phyloP scores from a whole-genome alignment of 2,329 filamentous ascomycete genomes.

The Mycogone perniciosa region DNA sequence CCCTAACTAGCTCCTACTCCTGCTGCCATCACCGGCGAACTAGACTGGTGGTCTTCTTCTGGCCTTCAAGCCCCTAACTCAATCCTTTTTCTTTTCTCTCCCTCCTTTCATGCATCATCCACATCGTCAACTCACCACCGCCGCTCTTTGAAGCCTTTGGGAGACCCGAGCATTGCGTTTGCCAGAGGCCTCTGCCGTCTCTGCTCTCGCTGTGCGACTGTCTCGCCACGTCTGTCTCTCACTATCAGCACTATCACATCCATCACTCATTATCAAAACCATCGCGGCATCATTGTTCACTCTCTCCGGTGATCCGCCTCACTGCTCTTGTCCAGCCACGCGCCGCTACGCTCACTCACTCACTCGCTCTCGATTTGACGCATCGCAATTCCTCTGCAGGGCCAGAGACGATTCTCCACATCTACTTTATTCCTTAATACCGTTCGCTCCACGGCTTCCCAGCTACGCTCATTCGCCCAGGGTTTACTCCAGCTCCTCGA shows the following conservation, averaged over 20 bases:
- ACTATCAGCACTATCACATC: constrained; percentile 2
- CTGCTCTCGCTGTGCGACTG: constrained; percentile 7
- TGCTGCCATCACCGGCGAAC: no score
- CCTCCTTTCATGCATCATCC: neutral
- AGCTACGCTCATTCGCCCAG: neutral
- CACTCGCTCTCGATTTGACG: constrained; percentile 1
- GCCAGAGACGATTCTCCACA: constrained; percentile 8
- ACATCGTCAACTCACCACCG: constrained; percentile 1
- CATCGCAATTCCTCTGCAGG: constrained; percentile 7
- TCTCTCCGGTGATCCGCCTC: neutral
- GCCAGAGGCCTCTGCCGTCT: constrained; percentile 8
- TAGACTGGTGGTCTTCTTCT: no score
- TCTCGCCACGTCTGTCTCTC: constrained; percentile 10
- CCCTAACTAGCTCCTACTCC: no score
- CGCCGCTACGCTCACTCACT: neutral
- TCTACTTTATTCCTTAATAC: neutral
- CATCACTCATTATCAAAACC: neutral
- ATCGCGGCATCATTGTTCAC: constrained; percentile 5
- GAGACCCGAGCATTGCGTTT: constrained; percentile 6
- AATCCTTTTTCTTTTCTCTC: constrained; percentile 2
- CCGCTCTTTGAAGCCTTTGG: constrained; percentile 5
- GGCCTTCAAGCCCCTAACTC: neutral
- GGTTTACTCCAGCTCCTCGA: neutral
- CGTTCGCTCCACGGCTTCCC: neutral
- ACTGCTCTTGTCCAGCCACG: neutral